Evolutionary conservation across 495 filamentous ascomycete species (phyloP), one percentile per base, ranked within the genome.

Genomic region (Cairneyella variabilis): DNA sequence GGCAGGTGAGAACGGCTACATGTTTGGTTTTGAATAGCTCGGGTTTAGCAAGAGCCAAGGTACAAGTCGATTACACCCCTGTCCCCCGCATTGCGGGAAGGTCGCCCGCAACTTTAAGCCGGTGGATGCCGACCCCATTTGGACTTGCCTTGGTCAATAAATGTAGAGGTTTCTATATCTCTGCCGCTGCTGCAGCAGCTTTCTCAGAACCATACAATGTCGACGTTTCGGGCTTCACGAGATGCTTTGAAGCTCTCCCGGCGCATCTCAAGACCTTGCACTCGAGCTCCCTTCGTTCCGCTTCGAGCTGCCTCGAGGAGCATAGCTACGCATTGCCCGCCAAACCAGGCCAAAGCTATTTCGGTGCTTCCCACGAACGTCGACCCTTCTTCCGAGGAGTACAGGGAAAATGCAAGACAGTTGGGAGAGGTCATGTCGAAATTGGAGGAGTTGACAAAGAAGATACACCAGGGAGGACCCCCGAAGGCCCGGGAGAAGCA

Each of bases 401-500:
- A 86, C 75, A 78, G 76, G 55, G 86, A 95, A 56, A 97, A 98
- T 76, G 79, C 77, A 60, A 66, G 71, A 48, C 83, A 89, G 50
- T 95, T 96, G 89, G 74, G 74, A 45, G 81, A 87, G 58, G 76
- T 90, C 30, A 80, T 86, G 55, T 67, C 76, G 34, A 73, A 72
- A 1, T 75, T 97, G 64, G 77, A 80, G 53, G 71, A 68, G 39
- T 74, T 97, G 46, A 91, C 95, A 40, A 66, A 69, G 18, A 80
- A 74, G 53, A 86, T 89, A 39, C 78, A 85, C 21, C 72, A 79
- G 56, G 93, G 93, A 22, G 93, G 95, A 0, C 69, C 89, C 0
- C 75, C 82, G 57, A 95, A 95, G 63, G 89, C 95, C 3, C 76
- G 88, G 46, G 83, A 96, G 51, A 98, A 97, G 69, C 93, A 97